Base-by-base conservation (phyloP, 495 filamentous ascomycete genomes). In the Xylaria nigripes region DNA sequence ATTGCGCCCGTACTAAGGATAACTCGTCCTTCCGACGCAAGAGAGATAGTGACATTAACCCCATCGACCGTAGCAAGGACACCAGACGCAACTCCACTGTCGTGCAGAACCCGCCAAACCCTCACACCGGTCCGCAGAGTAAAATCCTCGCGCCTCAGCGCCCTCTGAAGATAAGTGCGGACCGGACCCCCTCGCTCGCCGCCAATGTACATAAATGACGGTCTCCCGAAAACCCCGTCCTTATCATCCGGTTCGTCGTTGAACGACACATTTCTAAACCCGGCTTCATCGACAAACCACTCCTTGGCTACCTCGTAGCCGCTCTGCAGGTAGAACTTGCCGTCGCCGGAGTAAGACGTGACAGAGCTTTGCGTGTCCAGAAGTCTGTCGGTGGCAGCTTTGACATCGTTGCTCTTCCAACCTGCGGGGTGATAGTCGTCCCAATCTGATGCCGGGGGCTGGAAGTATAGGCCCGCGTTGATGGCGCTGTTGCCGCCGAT, bases 391-490 rank as follows among this genome's bases (percentile, higher is more conserved):
- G 75, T 73, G 8, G 81, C 74, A 45, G 62, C 61, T 54, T 69
- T 61, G 45, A 83, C 68, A 55, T 83, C 77, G 7, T 70, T 68
- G 44, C 73, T 72, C 63, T 83, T 80, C 81, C 81, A 85, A 5
- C 77, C 80, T 29, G 65, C 49, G 5, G 81, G 81, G 63, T 81
- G 82, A 50, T 79, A 79, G 45, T 75, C 70, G 55, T 85, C 73
- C 60, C 77, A 85, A 54, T 84, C 81, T 16, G 68, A 71, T 6
- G 70, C 70, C 13, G 72, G 74, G 15, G 81, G 79, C 50, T 82
- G 71, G 56, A 81, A 78, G 27, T 63, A 69, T 24, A 71, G 41
- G 45, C 67, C 69, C 21, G 68, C 72, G 53, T 74, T 74, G 44
- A 75, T 70, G 16, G 70, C 66, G 29, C 66, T 68, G 30, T 78